A percentile compares a stretch with the other conserved stretches of the same genome.
These are phyloP conservation scores for Cordyceps farinosa DNA, from an alignment of 2,329 filamentous ascomycete genomes.

Conservation along the genomic window DNA sequence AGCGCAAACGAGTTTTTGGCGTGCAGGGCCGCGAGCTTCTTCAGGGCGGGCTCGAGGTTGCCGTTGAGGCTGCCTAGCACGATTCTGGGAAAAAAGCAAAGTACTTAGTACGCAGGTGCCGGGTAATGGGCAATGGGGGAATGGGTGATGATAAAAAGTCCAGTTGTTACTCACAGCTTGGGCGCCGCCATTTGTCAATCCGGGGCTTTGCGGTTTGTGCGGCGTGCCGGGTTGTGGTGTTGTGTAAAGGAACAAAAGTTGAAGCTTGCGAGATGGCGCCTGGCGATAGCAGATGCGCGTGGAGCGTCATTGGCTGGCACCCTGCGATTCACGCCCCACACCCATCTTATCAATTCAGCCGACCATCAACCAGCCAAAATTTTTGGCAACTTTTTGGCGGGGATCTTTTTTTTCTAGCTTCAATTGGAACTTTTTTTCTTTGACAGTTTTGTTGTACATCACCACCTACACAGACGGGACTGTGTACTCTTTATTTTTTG, in stretches of 20 bases:
- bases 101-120: not conserved
- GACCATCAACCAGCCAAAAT: constrained; percentile 32
- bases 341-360: constrained; percentile 35
- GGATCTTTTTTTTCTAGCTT: constrained; percentile 11
- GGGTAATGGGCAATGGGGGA: not conserved
- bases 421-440: constrained; percentile 21
- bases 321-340: constrained; percentile 10
- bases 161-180: constrained; percentile 41
- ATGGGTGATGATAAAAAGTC: no score
- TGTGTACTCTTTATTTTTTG: constrained; percentile 17
- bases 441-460: constrained; percentile 17
- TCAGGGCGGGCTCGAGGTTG: constrained; percentile 69
- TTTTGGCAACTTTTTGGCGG: constrained; percentile 22
- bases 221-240: not conserved
- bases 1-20: constrained; percentile 85
- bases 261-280: not conserved
- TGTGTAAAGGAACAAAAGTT: constrained; percentile 9
- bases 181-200: constrained; percentile 40
- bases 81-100: constrained; percentile 48
- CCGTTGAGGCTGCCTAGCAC: constrained; percentile 83
- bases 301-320: constrained; percentile 29
- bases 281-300: constrained; percentile 30
- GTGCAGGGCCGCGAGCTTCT: constrained; percentile 76
- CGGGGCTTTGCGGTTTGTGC: not conserved
- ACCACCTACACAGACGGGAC: constrained; percentile 7